Conservation (phyloP, 371 early-diverging fungal genomes). For the Apophysomyces variabilis region DNA sequence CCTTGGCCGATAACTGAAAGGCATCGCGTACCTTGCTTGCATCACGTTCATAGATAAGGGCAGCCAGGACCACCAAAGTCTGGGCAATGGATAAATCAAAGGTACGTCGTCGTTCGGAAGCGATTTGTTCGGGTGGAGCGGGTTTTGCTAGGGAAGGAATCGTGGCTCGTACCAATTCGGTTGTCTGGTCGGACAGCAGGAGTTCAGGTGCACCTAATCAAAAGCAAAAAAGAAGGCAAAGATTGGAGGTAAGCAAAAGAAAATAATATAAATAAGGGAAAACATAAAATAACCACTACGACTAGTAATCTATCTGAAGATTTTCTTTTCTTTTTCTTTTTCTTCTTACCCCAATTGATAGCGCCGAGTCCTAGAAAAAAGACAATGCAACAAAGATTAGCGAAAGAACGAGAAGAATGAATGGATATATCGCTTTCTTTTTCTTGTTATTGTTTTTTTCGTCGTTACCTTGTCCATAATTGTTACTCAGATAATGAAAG, state of each 20-base stretch:
- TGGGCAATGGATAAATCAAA: conserved; percentile 34
- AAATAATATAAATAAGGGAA: too few relatives aligned
- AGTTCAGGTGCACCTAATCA: conserved; percentile 21
- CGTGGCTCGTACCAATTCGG: conserved; percentile 16
- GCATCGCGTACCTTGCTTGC: conserved; percentile 40
- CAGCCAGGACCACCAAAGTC: conserved; percentile 21
- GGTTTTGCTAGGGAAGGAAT: conserved; percentile 23
- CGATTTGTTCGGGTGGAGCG: neutral
- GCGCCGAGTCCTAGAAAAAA: conserved; percentile 23
- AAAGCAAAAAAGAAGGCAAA: neutral
- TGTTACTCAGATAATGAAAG: conserved; percentile 12
- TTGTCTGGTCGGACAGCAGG: conserved; percentile 19
- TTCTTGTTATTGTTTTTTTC: neutral
- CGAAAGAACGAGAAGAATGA: neutral
- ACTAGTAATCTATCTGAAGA: too few relatives aligned
- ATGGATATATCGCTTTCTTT: neutral
- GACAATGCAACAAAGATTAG: neutral
- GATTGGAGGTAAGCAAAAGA: neutral
- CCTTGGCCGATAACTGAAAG: conserved; percentile 14
- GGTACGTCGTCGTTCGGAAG: conserved; percentile 11
- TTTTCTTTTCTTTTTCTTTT: neutral
- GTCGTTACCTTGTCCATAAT: conserved; percentile 25
- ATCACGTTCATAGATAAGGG: conserved; percentile 45
- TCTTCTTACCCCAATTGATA: conserved; percentile 33
- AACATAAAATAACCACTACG: too few relatives aligned